phyloP scores from a whole-genome alignment of 495 filamentous ascomycete species.

The Thermochaetoides thermophila region DNA sequence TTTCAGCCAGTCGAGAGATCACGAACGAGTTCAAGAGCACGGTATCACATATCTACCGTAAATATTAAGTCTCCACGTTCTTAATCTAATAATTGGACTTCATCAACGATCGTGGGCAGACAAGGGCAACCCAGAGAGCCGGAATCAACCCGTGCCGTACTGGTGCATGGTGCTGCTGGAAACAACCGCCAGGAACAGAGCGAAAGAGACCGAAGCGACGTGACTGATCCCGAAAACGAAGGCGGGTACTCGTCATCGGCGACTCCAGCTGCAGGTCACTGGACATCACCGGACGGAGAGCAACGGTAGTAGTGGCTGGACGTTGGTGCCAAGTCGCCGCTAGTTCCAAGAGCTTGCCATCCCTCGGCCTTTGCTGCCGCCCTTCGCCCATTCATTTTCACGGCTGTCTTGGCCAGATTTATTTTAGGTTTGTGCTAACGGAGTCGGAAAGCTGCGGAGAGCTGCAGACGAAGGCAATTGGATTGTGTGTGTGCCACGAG shows the following conservation, averaged over 20 bases:
- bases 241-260: background rate
- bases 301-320: no score
- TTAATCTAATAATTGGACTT: no score
- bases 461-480: slow-evolving; percentile 2
- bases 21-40: no score
- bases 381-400: no score
- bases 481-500: slow-evolving; percentile 1
- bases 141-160: slow-evolving; percentile 14
- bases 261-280: slow-evolving; percentile 5
- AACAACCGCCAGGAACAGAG: slow-evolving; percentile 8
- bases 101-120: no score
- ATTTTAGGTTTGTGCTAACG: slow-evolving; percentile 9
- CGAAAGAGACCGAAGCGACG: slow-evolving; percentile 6
- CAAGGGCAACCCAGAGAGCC: slow-evolving; percentile 9
- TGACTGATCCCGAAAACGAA: background rate
- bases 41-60: no score
- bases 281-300: slow-evolving; percentile 2
- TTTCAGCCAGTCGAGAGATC: no score
- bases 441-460: background rate
- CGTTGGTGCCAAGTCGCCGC: slow-evolving; percentile 20
- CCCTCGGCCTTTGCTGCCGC: slow-evolving; percentile 6
- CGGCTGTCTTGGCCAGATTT: slow-evolving; percentile 4
- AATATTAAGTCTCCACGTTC: no score
- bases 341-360: slow-evolving; percentile 9
- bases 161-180: slow-evolving; percentile 11